phyloP scores from a whole-genome alignment of 306 rosid species.

The Cucumis sativus region Cucumber_9930_V3 NC_026659.2:31013501-31014000 shows the following conservation, averaged over 20 bases:
- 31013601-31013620: neutral
- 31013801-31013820: constrained; percentile 36
- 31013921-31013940: constrained; percentile 76
- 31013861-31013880: constrained; percentile 77
- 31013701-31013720: neutral
- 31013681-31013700: neutral
- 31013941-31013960: constrained; percentile 72
- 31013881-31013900: constrained; percentile 57
- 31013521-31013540: neutral
- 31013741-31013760: neutral
- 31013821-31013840: constrained; percentile 88
- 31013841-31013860: constrained; percentile 98
- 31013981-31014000: constrained; percentile 65
- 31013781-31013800: neutral
- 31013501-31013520: neutral
- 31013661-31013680: neutral
- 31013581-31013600: neutral
- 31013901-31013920: constrained; percentile 68
- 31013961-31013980: constrained; percentile 72
- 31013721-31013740: neutral
- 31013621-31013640: neutral
- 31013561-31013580: neutral
- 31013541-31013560: neutral
- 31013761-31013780: neutral
- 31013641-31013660: neutral